These are phyloP conservation scores for Boletellus ananas DNA, from an alignment of 768 basidiomycete species.

Conservation along the genomic window DNA sequence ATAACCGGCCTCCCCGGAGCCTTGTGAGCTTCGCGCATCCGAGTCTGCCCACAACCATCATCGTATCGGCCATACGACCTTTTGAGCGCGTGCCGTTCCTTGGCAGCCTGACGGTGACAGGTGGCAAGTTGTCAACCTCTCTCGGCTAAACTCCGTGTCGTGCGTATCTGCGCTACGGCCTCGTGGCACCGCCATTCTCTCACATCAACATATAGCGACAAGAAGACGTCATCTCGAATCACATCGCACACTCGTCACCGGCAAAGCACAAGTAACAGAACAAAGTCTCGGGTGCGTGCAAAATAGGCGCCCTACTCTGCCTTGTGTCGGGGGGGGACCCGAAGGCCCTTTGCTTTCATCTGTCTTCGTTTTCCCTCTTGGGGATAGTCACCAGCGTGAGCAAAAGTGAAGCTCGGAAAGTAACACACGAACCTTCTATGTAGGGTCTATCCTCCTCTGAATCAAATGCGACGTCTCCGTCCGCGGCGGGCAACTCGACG, in stretches of 20 bases:
- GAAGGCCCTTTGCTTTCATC: slow-evolving; percentile 73
- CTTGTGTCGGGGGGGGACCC: slow-evolving; percentile 53
- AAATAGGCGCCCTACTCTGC: slow-evolving; percentile 13
- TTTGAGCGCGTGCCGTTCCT: neutral
- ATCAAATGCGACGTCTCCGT: slow-evolving; percentile 54
- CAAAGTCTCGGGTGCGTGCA: neutral
- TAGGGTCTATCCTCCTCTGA: slow-evolving; percentile 72
- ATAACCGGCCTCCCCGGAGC: slow-evolving; percentile 1
- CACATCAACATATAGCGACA: neutral
- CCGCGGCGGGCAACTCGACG: slow-evolving; percentile 22
- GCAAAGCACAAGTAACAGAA: neutral
- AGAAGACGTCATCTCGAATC: neutral
- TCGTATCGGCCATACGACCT: neutral
- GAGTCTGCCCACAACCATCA: neutral
- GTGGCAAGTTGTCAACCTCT: neutral
- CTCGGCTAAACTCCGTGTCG: neutral
- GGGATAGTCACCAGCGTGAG: slow-evolving; percentile 5
- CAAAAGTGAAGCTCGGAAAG: neutral
- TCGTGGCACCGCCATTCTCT: too few relatives aligned
- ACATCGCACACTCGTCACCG: slow-evolving; percentile 8
- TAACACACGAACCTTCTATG: slow-evolving; percentile 64
- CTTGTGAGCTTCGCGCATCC: slow-evolving; percentile 1
- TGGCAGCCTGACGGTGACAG: neutral
- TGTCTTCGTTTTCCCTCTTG: slow-evolving; percentile 70
- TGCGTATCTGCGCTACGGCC: neutral